A percentile compares a stretch with the other conserved stretches of the same genome.
These are phyloP conservation scores for Cyphellophora attinorum DNA, from an alignment of 2,329 filamentous ascomycete species.

Conservation along the genomic window DNA sequence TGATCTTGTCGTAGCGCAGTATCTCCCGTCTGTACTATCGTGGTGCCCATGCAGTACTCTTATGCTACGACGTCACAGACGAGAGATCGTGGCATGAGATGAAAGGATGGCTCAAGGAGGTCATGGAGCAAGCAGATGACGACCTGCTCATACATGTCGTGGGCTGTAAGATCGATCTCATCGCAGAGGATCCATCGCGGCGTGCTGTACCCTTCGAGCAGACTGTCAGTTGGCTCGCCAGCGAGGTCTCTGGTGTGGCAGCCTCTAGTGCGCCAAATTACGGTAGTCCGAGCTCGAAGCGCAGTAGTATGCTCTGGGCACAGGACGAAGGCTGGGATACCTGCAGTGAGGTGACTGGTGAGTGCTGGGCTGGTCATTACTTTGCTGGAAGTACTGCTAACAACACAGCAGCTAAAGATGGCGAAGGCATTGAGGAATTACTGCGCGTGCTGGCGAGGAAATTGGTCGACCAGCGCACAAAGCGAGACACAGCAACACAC, in stretches of 20 bases:
- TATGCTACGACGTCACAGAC: constrained; percentile 92
- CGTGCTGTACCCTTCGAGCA: constrained; percentile 88
- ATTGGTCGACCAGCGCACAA: constrained; percentile 61
- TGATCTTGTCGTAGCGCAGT: too few species aligned
- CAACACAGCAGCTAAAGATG: too few species aligned
- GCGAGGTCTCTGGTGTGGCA: constrained; percentile 54
- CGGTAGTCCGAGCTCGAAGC: constrained; percentile 33
- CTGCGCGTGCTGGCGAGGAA: constrained; percentile 86
- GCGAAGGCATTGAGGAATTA: constrained; percentile 93
- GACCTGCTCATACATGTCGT: constrained; percentile 73
- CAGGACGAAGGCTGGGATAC: constrained; percentile 94
- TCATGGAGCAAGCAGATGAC: constrained; percentile 60
- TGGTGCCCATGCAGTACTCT: constrained; percentile 83
- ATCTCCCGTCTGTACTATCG: constrained; percentile 96
- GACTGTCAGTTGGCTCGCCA: constrained; percentile 90
- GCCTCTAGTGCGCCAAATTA: constrained; percentile 50
- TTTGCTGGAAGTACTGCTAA: too few species aligned
- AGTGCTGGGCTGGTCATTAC: too few species aligned
- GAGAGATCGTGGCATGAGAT: constrained; percentile 80
- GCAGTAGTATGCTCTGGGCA: constrained; percentile 56
- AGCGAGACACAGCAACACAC: constrained; percentile 38
- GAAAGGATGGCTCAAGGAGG: constrained; percentile 80
- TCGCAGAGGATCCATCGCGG: constrained; percentile 67
- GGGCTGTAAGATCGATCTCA: constrained; percentile 86
- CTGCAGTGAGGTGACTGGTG: constrained; percentile 92